Conservation (phyloP, 75 land plant genomes). For the Chamaecyparis obtusa region DNA sequence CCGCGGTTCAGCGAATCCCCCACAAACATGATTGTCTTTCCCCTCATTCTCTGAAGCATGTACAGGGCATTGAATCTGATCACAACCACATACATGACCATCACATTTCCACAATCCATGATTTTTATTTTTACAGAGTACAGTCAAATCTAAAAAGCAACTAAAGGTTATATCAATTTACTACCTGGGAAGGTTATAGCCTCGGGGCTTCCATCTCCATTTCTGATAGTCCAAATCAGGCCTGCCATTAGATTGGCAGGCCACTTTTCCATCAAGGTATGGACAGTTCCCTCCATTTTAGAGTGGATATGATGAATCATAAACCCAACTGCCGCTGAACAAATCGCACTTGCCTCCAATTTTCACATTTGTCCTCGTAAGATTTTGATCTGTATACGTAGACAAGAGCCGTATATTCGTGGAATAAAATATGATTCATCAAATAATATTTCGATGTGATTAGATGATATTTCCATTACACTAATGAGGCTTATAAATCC, state of each 20-base stretch:
- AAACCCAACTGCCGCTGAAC: constrained; percentile 64
- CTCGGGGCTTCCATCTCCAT: constrained; percentile 65
- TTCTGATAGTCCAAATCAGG: constrained; percentile 59
- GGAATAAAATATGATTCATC: too few species aligned
- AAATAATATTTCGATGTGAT: too few species aligned
- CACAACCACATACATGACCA: neutral
- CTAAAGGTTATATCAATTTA: too few species aligned
- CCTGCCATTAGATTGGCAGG: constrained; percentile 65
- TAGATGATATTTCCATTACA: too few species aligned
- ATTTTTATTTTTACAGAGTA: too few species aligned
- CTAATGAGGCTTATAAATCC: too few species aligned
- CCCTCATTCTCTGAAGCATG: constrained; percentile 55
- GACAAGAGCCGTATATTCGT: neutral
- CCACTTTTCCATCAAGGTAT: constrained; percentile 42
- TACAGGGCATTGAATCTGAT: constrained; percentile 61
- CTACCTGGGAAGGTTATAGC: constrained; percentile 56
- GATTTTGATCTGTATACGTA: neutral
- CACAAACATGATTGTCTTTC: constrained; percentile 74
- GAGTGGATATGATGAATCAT: constrained; percentile 51
- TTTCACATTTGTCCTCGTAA: neutral
- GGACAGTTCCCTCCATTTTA: constrained; percentile 54
- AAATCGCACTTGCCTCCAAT: constrained; percentile 39
- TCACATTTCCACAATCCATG: too few species aligned
- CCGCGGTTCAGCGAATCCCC: constrained; percentile 79
- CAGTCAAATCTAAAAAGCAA: too few species aligned